These are phyloP conservation scores for Chloris gayana DNA, from an alignment of 176 grass and related monocot species.

Conservation along the genomic window DNA sequence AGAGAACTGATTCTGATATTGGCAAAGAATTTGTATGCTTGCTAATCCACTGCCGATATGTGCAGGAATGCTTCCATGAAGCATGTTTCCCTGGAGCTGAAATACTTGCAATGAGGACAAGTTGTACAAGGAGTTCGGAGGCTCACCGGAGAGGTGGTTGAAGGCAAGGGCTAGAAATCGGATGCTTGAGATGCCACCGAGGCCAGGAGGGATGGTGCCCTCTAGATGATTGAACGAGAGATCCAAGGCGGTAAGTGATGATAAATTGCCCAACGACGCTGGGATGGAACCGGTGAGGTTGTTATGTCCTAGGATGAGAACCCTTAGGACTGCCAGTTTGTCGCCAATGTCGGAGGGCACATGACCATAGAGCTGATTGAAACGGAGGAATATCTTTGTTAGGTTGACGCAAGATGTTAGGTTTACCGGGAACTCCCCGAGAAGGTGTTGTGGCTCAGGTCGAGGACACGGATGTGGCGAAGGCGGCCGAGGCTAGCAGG, in stretches of 20 bases:
- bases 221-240: background rate
- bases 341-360: background rate
- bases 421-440: background rate
- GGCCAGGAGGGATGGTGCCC: background rate
- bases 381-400: rapidly evolving
- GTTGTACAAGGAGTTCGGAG: background rate
- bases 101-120: background rate
- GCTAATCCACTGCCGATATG: background rate
- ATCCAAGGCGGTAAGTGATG: background rate
- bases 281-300: background rate
- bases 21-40: background rate
- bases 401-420: slow-evolving; percentile 9
- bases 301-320: background rate
- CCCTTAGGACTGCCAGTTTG: background rate
- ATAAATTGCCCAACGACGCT: background rate
- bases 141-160: background rate
- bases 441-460: background rate
- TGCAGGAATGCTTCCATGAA: background rate
- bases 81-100: background rate
- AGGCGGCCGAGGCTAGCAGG: background rate
- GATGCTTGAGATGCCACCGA: background rate
- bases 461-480: background rate
- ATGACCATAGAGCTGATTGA: background rate
- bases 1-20: background rate
- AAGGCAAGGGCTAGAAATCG: background rate